phyloP scores from a whole-genome alignment of 805 yeast species.

The Torulaspora quercuum region DNA sequence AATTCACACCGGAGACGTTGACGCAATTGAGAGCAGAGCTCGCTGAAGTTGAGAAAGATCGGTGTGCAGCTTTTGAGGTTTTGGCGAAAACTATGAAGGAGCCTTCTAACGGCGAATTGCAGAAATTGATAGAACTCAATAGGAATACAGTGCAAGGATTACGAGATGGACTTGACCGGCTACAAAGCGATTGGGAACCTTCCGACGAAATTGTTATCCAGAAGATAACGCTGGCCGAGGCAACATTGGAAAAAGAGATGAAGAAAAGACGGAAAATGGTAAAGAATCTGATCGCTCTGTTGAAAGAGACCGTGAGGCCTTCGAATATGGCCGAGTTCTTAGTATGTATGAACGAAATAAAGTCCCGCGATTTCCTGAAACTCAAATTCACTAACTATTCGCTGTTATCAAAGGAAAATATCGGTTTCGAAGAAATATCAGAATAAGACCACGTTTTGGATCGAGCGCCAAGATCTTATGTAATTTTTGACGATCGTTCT shows the following conservation, averaged over 20 bases:
- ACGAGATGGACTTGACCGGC: slow-evolving; percentile 9
- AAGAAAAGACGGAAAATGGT: slow-evolving; percentile 19
- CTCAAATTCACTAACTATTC: neutral
- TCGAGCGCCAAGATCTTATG: slow-evolving; percentile 2
- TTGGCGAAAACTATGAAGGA: slow-evolving; percentile 15
- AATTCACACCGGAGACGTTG: slow-evolving; percentile 21
- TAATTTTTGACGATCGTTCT: slow-evolving; percentile 4
- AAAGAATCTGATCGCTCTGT: slow-evolving; percentile 19
- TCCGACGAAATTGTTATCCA: slow-evolving; percentile 16
- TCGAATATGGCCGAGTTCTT: slow-evolving; percentile 27
- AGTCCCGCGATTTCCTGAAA: neutral
- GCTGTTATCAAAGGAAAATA: slow-evolving; percentile 22
- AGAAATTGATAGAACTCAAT: slow-evolving; percentile 8
- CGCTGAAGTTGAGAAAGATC: slow-evolving; percentile 25
- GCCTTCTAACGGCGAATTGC: slow-evolving; percentile 21
- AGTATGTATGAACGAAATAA: slow-evolving; percentile 17
- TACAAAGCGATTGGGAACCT: slow-evolving; percentile 19
- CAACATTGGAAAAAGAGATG: slow-evolving; percentile 19
- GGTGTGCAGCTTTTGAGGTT: slow-evolving; percentile 8
- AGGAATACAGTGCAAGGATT: slow-evolving; percentile 10
- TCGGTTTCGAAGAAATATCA: slow-evolving; percentile 24
- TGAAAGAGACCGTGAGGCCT: slow-evolving; percentile 29
- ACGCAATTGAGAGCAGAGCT: slow-evolving; percentile 26
- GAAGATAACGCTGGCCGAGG: slow-evolving; percentile 14
- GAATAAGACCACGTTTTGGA: slow-evolving; percentile 1